Evolutionary conservation across 1,284 basidiomycete species (phyloP), one percentile per base, ranked within the genome.

Genomic region (Cutaneotrichosporon daszewskae): DNA sequence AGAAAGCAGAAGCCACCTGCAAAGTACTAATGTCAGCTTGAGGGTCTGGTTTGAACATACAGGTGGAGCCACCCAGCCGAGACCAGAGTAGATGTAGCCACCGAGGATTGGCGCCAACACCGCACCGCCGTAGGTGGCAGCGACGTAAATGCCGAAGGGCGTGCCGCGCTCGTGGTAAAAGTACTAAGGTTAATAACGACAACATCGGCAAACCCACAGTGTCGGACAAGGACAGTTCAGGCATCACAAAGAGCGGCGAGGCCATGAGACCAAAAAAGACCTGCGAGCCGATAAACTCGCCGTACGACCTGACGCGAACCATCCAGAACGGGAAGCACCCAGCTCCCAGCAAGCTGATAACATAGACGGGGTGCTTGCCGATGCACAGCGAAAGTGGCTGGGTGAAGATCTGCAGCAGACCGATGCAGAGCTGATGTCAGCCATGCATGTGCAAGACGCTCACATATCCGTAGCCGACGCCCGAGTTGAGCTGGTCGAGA

Each of bases 91-190:
- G 20, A 62, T 56, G 40, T 53, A 62, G 1, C 59, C 59, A 9
- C 50, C 48, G 8, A 57, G 17, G 0, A 59, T 35, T 18, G 59
- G 57, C 0, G 54, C 54, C 6, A 57, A 25, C 25, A 49, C 42
- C 2, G 54, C 54, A 11, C 53, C 51, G 6, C 51, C 46, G 45
- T 53, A 60, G 1, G 56, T 47, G 5, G 49, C 41, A 1, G 52
- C 43, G 19, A 54, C 47, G 46, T 57, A 59, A n/a, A 55, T 24
- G 13, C 55, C 55, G 12, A 61, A 41, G 2, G 50, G 51, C 12
- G 51, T 47, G 5, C 48, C 50, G 14, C 59, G 47, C 42, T 61
- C 59, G 32, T 61, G 59, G 33, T 54, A 43, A 38, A 61, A 61
- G 45, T 53, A 57, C 53, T 58, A 46, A 45, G 54, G 43, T 27